Percentiles rank a stretch among this genome's conserved stretches.
Conservation (phyloP, 371 early-diverging fungal species). For the Mucor lusitanicus region DNA sequence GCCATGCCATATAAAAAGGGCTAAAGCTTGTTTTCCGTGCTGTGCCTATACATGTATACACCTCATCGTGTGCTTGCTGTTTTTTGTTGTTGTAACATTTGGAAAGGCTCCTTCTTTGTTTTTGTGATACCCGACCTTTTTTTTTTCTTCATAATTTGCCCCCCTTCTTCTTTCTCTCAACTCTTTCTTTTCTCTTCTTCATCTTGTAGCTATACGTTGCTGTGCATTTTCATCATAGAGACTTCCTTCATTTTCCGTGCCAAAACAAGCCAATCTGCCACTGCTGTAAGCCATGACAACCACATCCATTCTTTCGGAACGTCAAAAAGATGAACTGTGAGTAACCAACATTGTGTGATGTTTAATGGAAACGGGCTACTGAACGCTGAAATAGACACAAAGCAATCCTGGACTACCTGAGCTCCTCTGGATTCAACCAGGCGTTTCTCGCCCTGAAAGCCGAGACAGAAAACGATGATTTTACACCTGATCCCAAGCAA, state of each 20-base stretch:
- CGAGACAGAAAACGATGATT: slow-evolving; percentile 78
- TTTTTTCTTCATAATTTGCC: neutral
- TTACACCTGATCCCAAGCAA: slow-evolving; percentile 73
- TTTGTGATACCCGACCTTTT: neutral
- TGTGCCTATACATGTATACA: neutral
- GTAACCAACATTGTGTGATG: slow-evolving; percentile 2
- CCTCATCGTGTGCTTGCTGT: neutral
- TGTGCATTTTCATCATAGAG: neutral
- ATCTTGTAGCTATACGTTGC: neutral
- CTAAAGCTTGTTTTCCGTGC: neutral
- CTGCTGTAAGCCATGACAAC: slow-evolving; percentile 2
- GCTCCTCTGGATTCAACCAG: slow-evolving; percentile 68
- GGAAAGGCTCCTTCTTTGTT: neutral
- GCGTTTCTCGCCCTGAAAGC: slow-evolving; percentile 67
- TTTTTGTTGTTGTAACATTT: slow-evolving; percentile 1
- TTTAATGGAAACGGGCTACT: neutral
- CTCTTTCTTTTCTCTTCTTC: neutral
- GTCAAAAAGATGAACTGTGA: slow-evolving; percentile 79
- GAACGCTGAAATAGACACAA: slow-evolving; percentile 74
- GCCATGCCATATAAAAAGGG: neutral
- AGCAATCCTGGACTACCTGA: slow-evolving; percentile 87
- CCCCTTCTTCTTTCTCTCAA: neutral
- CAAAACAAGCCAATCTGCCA: neutral
- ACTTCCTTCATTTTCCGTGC: neutral
- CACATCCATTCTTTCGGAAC: slow-evolving; percentile 66